These are phyloP conservation scores for Fagopyrum tataricum DNA, from an alignment of 148 eudicot species.

Conservation along the genomic window DNA sequence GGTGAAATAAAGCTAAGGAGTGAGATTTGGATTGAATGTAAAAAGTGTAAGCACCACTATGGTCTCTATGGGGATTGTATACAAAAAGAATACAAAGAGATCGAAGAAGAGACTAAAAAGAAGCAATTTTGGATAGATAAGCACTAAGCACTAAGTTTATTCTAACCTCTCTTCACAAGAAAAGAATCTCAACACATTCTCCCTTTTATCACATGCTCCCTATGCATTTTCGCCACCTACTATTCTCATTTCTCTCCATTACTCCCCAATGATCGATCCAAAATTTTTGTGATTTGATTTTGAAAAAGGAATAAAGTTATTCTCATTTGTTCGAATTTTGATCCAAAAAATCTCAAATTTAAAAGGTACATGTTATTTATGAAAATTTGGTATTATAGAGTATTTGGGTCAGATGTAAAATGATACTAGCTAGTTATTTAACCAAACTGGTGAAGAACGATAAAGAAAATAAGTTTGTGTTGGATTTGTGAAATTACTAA, in stretches of 20 bases:
- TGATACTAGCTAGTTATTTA: too few species aligned
- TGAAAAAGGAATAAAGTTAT: not conserved
- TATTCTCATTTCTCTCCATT: not conserved
- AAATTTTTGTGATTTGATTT: not conserved
- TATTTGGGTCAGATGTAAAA: too few species aligned
- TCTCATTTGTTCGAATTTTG: not conserved
- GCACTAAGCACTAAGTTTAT: not conserved
- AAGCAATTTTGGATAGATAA: not conserved
- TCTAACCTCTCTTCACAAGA: not conserved
- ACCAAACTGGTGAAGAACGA: too few species aligned
- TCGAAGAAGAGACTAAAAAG: not conserved
- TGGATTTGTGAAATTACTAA: too few species aligned
- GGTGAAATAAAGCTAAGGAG: not conserved
- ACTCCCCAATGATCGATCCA: not conserved
- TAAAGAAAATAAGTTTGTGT: too few species aligned
- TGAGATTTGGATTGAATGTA: not conserved
- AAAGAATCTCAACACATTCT: conserved; percentile 1
- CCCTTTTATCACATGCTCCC: not conserved
- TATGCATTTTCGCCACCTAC: not conserved
- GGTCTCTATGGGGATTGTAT: not conserved
- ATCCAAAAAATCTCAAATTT: not conserved
- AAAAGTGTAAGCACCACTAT: not conserved
- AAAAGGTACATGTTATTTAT: not conserved
- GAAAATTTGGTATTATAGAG: not conserved
- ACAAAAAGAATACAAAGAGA: not conserved